These are phyloP conservation scores for Aphanomyces stellatus DNA, from an alignment of 352 stramenopile species.

Conservation along the genomic window DNA sequence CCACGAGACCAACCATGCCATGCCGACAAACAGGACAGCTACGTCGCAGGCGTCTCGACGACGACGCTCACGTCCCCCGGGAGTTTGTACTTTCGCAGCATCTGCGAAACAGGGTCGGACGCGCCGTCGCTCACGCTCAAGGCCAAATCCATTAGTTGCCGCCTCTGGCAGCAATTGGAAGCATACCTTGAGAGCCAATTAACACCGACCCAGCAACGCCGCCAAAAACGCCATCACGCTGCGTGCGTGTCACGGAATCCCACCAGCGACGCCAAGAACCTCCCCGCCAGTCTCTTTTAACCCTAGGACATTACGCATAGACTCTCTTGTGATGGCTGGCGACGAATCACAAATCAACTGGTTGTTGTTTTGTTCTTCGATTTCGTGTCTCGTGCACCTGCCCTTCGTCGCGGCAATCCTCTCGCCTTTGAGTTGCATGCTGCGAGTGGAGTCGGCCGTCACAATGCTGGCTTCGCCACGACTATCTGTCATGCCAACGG, in stretches of 20 bases:
- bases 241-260: not conserved
- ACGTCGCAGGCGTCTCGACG: not conserved
- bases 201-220: not conserved
- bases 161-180: constrained; percentile 18
- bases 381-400: no score
- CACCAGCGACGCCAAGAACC: no score
- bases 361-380: no score
- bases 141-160: constrained; percentile 20
- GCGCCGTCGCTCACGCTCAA: constrained; percentile 18
- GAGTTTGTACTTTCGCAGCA: constrained; percentile 18
- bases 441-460: no score
- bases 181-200: constrained; percentile 14
- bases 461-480: no score
- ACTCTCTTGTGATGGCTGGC: no score
- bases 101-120: constrained; percentile 18
- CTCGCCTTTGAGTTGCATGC: no score
- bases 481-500: no score
- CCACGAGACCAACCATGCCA: not conserved
- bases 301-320: no score
- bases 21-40: not conserved
- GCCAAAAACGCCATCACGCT: not conserved
- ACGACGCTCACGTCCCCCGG: not conserved
- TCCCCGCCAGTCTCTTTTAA: no score
- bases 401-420: no score
- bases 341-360: no score